Evolutionary conservation across 441 rosid genomes (phyloP), one percentile per base, ranked within the genome.

Genomic region (Adansonia grandidieri): DNA sequence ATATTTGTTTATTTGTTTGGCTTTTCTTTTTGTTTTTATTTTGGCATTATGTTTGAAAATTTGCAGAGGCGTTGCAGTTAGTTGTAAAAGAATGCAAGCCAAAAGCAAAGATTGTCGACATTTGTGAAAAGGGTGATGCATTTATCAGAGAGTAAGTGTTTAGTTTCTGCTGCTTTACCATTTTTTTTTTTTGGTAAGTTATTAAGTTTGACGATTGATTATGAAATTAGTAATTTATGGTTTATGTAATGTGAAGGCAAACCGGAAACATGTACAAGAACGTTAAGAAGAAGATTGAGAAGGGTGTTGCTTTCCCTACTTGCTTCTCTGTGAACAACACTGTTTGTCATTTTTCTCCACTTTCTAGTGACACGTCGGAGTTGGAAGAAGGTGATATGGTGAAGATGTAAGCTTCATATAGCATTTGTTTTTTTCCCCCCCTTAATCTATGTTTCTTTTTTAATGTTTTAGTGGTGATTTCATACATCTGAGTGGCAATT

Each of bases 221-320:
- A n/a, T 15, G 3, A 11, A 15, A 17, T 11, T 47, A 50, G 2
- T 71, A 51, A 71, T 45, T 3, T 28, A 11, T n/a, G 15, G 7
- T 17, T 53, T 14, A 42, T 68, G 13, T 58, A 45, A 2, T 42
- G 32, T 75, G 7, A 79, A 94, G 99, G 83, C 97, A 91, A 91
- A 86, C 97, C 2, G 92, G 91, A 10, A 93, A 84, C 74, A 89
- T 91, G 98, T 96, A 96, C 87, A 94, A 94, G 91, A 94, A 92
- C 86, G 90, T 73, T 32, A 94, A 94, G 93, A 94, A 82, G 90
- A 93, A 96, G 93, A 93, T 94, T 65, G 95, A 91, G 24, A 79
- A 90, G 80, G 99, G 99, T 69, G 91, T 94, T 54, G 97, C 99
- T 1, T 96, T 96, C 71, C 99, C 99, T 0, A 91, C 98, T 15